Percentiles rank a stretch among this genome's conserved stretches.
These are phyloP conservation scores for Wakefieldia striispora DNA, from an alignment of 768 basidiomycete species.

Conservation along the genomic window DNA sequence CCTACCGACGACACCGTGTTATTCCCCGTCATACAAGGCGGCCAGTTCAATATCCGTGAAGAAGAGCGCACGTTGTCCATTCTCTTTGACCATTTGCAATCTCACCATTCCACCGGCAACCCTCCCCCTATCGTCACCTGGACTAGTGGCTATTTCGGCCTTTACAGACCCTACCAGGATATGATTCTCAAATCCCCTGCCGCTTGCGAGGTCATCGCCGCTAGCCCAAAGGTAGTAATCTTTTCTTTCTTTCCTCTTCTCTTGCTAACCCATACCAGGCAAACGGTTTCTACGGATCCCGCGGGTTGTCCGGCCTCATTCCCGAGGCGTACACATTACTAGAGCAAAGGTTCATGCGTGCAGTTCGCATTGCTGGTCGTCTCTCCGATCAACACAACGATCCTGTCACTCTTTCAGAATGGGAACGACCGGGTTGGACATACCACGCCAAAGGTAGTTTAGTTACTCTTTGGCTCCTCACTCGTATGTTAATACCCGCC, in stretches of 20 bases:
- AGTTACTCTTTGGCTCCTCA: background rate
- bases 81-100: constrained; percentile 54
- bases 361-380: constrained; percentile 49
- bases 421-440: constrained; percentile 90
- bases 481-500: background rate
- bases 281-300: constrained; percentile 92
- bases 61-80: constrained; percentile 65
- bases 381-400: constrained; percentile 25
- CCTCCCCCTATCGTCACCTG: constrained; percentile 62
- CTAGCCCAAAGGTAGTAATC: constrained; percentile 73
- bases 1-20: constrained; percentile 46
- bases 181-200: constrained; percentile 59
- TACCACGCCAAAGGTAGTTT: constrained; percentile 93
- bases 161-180: constrained; percentile 77
- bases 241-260: background rate
- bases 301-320: constrained; percentile 87
- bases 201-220: constrained; percentile 73
- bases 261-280: constrained; percentile 50
- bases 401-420: constrained; percentile 78
- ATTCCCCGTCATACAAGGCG: constrained; percentile 86
- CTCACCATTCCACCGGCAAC: constrained; percentile 1
- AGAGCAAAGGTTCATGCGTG: constrained; percentile 79
- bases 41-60: constrained; percentile 82
- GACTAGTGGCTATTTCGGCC: constrained; percentile 94
- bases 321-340: constrained; percentile 93